phyloP scores from a whole-genome alignment of 1,139 yeast species.

The Lodderomyces oxycetoniae region DNA sequence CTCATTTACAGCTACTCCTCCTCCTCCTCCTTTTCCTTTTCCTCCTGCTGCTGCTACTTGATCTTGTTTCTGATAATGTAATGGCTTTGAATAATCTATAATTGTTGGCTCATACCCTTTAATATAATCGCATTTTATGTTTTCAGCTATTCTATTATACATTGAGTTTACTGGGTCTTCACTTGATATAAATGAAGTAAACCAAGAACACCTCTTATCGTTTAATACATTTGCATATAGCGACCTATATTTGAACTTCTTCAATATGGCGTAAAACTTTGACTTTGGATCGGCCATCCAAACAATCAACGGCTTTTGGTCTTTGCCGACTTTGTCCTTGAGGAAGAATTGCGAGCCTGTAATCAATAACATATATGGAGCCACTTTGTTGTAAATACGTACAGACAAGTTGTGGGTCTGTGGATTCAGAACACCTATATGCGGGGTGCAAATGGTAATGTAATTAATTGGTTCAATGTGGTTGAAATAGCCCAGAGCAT shows the following conservation, averaged over 20 bases:
- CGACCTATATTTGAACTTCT: slow-evolving; percentile 45
- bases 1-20: too few relatives aligned
- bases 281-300: slow-evolving; percentile 64
- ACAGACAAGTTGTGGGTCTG: slow-evolving; percentile 16
- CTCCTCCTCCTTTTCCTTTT: too few relatives aligned
- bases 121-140: slow-evolving; percentile 42
- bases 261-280: slow-evolving; percentile 53
- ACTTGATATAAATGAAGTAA: slow-evolving; percentile 67
- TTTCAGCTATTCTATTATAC: slow-evolving; percentile 35
- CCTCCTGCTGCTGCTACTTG: too few relatives aligned
- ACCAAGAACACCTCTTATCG: slow-evolving; percentile 78
- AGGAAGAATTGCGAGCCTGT: slow-evolving; percentile 73
- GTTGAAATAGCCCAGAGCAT: slow-evolving; percentile 51
- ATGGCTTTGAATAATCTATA: slow-evolving; percentile 41
- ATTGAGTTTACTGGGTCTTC: slow-evolving; percentile 57
- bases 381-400: slow-evolving; percentile 53
- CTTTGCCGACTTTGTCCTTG: slow-evolving; percentile 15
- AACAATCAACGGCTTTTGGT: slow-evolving; percentile 47
- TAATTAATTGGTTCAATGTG: slow-evolving; percentile 51
- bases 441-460: slow-evolving; percentile 77
- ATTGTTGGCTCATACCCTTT: slow-evolving; percentile 51
- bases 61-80: too few relatives aligned
- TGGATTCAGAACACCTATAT: slow-evolving; percentile 71
- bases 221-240: slow-evolving; percentile 73
- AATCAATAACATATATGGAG: slow-evolving; percentile 60